Conservation (phyloP, 1,139 yeast genomes). For the Kazachstania sp. region DNA sequence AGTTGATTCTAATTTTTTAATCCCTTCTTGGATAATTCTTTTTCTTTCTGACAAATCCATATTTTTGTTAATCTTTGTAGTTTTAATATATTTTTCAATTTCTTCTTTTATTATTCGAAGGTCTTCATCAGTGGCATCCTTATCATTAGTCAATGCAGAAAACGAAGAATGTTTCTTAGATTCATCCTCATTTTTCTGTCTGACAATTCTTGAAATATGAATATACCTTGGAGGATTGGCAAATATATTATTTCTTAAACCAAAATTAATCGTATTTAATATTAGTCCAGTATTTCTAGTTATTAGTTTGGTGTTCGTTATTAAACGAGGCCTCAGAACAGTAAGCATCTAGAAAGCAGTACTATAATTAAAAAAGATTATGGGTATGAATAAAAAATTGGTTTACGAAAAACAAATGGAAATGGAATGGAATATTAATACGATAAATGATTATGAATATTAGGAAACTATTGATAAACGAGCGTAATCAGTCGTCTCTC, state of each 20-base stretch:
- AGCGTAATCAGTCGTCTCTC: no score
- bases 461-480: no score
- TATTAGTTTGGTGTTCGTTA: neutral
- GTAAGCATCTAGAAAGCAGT: neutral
- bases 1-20: slow-evolving; percentile 19
- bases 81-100: slow-evolving; percentile 17
- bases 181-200: no score
- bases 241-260: no score
- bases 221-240: neutral
- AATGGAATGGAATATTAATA: no score
- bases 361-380: neutral
- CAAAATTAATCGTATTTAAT: neutral
- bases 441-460: no score
- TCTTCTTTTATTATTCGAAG: slow-evolving; percentile 18
- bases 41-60: slow-evolving; percentile 15
- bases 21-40: slow-evolving; percentile 19
- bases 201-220: neutral
- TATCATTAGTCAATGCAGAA: neutral
- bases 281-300: neutral
- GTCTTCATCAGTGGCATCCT: slow-evolving; percentile 19
- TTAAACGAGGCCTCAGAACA: neutral
- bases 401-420: neutral
- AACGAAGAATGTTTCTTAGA: neutral
- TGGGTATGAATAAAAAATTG: neutral
- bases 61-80: slow-evolving; percentile 10